These are phyloP conservation scores for Actinomucor elegans DNA, from an alignment of 371 early-diverging fungal genomes.

Conservation along the genomic window DNA sequence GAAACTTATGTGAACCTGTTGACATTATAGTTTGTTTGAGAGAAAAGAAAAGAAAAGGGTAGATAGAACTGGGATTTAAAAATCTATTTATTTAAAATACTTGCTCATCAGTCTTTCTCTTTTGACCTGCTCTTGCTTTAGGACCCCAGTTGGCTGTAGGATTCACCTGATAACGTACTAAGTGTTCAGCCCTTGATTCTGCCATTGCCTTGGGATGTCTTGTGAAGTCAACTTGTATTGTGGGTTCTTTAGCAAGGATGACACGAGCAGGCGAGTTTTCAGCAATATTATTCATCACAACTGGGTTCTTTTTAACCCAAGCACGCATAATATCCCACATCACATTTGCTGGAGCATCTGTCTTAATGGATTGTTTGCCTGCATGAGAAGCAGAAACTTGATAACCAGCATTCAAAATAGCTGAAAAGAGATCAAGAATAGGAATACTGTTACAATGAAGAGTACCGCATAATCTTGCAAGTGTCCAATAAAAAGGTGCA, in stretches of 20 bases:
- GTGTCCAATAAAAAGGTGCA: conserved; percentile 81
- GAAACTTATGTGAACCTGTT: conserved; percentile 33
- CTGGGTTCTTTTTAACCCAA: conserved; percentile 73
- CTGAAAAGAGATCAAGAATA: conserved; percentile 67
- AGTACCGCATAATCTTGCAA: conserved; percentile 61
- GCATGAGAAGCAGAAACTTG: conserved; percentile 93
- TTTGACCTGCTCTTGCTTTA: conserved; percentile 73
- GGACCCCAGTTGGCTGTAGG: conserved; percentile 97
- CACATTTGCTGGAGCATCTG: conserved; percentile 87
- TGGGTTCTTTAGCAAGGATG: conserved; percentile 66
- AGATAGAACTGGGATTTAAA: conserved; percentile 6
- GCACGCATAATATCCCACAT: conserved; percentile 94
- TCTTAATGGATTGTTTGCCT: conserved; percentile 87
- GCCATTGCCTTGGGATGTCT: conserved; percentile 73
- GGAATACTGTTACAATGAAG: conserved; percentile 66
- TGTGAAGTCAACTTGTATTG: conserved; percentile 65
- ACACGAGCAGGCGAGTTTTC: conserved; percentile 69
- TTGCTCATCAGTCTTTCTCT: conserved; percentile 44
- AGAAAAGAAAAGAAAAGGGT: conserved; percentile 9
- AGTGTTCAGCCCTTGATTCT: conserved; percentile 72
- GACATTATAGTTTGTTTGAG: conserved; percentile 13
- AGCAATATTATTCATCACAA: conserved; percentile 63
- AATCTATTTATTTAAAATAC: conserved; percentile 15
- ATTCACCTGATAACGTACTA: conserved; percentile 92
- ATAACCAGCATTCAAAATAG: conserved; percentile 92